These are phyloP conservation scores for Hymenoscyphus albidus DNA, from an alignment of 2,329 filamentous ascomycete genomes.

Conservation along the genomic window DNA sequence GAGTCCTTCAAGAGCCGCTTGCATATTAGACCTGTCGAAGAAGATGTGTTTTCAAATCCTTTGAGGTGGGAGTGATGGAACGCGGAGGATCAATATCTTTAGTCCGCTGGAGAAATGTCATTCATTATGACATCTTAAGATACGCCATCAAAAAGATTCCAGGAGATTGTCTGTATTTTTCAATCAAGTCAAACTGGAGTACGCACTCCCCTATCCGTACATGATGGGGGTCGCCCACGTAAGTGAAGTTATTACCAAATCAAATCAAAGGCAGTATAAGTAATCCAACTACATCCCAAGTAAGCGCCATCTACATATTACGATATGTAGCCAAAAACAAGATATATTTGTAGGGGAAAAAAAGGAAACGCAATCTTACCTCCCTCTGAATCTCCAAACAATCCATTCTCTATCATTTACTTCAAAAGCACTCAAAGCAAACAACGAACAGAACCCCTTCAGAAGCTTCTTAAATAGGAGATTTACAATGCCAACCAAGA, in stretches of 20 bases:
- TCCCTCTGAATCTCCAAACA: no score
- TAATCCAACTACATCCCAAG: no score
- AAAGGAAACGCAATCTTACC: no score
- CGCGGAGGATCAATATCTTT: constrained; percentile 17
- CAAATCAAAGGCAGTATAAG: not conserved
- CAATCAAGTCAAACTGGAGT: not conserved
- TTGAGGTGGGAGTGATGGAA: constrained; percentile 24
- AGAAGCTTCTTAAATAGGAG: not conserved
- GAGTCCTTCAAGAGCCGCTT: constrained; percentile 36
- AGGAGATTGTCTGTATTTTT: not conserved
- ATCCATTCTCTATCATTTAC: no score
- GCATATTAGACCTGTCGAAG: constrained; percentile 31
- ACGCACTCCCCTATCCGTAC: not conserved
- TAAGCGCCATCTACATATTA: no score
- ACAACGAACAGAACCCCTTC: not conserved
- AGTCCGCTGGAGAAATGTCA: not conserved
- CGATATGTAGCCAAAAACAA: no score
- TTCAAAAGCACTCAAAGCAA: no score
- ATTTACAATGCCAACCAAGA: not conserved
- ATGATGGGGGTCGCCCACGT: not conserved
- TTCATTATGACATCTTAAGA: not conserved
- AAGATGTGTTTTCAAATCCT: constrained; percentile 24
- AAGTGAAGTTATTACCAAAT: not conserved
- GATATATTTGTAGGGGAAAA: no score
- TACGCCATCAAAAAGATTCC: not conserved